These are phyloP conservation scores for Colletotrichum euphorbiae DNA, from an alignment of 2,329 filamentous ascomycete genomes.

Conservation along the genomic window DNA sequence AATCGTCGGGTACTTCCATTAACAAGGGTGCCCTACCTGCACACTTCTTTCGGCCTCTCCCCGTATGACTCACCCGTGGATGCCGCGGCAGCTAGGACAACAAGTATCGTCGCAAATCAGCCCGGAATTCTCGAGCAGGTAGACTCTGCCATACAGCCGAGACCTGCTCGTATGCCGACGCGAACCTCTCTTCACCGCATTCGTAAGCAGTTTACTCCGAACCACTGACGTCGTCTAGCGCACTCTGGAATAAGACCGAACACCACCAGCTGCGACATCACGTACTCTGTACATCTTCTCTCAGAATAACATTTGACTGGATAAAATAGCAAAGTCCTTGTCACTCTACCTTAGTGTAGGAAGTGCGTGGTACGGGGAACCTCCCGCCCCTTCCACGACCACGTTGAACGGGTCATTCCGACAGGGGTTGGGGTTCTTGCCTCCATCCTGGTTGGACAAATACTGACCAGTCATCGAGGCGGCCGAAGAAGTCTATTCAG, in stretches of 20 bases:
- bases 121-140: not conserved
- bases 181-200: not conserved
- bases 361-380: not conserved
- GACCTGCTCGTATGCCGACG: slow-evolving; percentile 3
- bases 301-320: too few relatives aligned
- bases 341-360: too few relatives aligned
- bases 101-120: slow-evolving; percentile 1
- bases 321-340: too few relatives aligned
- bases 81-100: slow-evolving; percentile 7
- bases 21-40: slow-evolving; percentile 14
- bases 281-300: too few relatives aligned
- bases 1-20: not conserved
- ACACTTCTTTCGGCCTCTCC: slow-evolving; percentile 4
- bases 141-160: slow-evolving; percentile 10
- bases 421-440: slow-evolving; percentile 1
- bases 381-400: not conserved
- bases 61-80: slow-evolving; percentile 32
- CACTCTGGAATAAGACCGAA: too few relatives aligned
- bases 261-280: too few relatives aligned
- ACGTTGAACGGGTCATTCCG: slow-evolving; percentile 10
- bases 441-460: not conserved
- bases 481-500: slow-evolving; percentile 17
- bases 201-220: slow-evolving; percentile 2
- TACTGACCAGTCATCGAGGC: not conserved
- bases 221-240: not conserved